phyloP scores from a whole-genome alignment of 2,329 filamentous ascomycete species.

The Epichloe glyceriae region DNA sequence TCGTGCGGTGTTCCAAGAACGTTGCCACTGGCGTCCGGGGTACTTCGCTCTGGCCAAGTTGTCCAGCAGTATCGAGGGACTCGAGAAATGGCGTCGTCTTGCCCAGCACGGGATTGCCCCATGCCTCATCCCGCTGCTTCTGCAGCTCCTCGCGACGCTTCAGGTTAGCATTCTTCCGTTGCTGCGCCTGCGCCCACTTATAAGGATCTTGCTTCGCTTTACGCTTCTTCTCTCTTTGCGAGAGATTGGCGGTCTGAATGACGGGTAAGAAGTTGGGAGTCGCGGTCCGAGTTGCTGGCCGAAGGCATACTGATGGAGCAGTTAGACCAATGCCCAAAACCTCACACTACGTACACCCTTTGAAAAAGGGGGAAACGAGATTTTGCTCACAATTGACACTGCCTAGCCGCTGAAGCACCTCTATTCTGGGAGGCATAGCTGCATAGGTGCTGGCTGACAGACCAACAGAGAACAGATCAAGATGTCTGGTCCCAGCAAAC shows the following conservation, averaged over 20 bases:
- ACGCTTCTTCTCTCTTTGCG: conserved; percentile 49
- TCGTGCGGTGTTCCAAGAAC: conserved; percentile 23
- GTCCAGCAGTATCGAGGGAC: conserved; percentile 58
- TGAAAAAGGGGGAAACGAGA: not conserved
- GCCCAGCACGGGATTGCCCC: conserved; percentile 72
- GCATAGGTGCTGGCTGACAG: not conserved
- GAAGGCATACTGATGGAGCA: conserved; percentile 43
- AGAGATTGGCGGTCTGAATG: conserved; percentile 51
- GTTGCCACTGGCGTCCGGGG: conserved; percentile 29
- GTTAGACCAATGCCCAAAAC: not conserved
- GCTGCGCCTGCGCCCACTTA: conserved; percentile 64
- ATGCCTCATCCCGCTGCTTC: conserved; percentile 46
- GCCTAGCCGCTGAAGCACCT: conserved; percentile 45
- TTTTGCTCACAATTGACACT: conserved; percentile 43
- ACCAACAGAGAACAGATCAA: not conserved
- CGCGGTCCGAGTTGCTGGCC: conserved; percentile 34
- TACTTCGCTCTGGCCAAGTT: conserved; percentile 25
- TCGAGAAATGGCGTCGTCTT: conserved; percentile 69
- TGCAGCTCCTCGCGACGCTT: conserved; percentile 59
- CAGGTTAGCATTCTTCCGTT: conserved; percentile 73
- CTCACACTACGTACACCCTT: too few species aligned
- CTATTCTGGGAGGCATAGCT: conserved; percentile 57
- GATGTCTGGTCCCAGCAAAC: not conserved
- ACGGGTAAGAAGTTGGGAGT: conserved; percentile 42
- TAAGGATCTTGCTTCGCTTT: conserved; percentile 69